Percentiles rank a stretch among this genome's conserved stretches.
Conservation (phyloP, 176 grass and related monocot species). For the Elymus sibiricus region DNA sequence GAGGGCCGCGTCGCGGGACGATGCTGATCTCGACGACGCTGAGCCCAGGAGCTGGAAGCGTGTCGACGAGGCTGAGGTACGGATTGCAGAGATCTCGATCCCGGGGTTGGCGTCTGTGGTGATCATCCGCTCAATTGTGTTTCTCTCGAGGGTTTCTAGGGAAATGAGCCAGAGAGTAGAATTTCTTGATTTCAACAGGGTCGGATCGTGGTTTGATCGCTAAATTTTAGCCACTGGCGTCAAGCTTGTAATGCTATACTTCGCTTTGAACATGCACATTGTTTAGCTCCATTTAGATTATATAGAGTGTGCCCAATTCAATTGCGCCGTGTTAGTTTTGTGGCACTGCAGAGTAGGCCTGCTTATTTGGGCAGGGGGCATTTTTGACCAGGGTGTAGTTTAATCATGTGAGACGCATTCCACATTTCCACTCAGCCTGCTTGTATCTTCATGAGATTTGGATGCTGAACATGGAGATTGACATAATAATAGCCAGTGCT, state of each 20-base stretch:
- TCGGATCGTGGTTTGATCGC: background rate
- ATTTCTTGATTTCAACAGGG: background rate
- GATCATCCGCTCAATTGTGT: background rate
- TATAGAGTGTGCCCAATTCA: background rate
- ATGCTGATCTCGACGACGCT: conserved; percentile 76
- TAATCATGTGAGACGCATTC: background rate
- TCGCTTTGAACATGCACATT: background rate
- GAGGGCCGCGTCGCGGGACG: conserved; percentile 52
- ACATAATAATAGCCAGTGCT: background rate
- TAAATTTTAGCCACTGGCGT: background rate
- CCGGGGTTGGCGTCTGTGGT: background rate
- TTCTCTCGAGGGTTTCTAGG: background rate
- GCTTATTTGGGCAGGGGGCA: background rate
- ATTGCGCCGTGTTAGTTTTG: background rate
- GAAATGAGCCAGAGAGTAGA: background rate
- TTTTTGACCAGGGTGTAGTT: background rate
- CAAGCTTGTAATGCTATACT: background rate
- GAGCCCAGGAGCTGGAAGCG: conserved; percentile 98
- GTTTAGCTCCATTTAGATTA: background rate
- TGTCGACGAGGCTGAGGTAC: conserved; percentile 97
- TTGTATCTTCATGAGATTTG: background rate
- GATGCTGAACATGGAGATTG: background rate
- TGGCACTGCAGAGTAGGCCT: background rate
- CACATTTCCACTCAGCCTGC: background rate
- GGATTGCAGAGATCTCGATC: conserved; percentile 42